Conservation (phyloP, 1,284 basidiomycete genomes). For the Heterobasidion occidentale region DNA sequence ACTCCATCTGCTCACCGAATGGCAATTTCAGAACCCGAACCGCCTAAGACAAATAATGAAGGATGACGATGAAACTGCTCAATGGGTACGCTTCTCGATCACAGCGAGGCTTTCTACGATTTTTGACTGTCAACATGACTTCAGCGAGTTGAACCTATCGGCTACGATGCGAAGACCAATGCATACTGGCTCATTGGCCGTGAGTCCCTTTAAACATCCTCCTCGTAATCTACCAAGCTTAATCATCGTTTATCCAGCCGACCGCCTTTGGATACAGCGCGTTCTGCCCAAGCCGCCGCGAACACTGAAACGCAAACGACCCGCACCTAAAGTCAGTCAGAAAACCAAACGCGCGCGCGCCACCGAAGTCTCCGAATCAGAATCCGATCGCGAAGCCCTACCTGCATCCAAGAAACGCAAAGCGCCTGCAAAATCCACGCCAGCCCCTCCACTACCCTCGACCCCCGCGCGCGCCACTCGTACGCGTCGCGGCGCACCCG, state of each 20-base stretch:
- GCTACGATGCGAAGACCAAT: constrained; percentile 75
- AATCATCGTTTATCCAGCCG: constrained; percentile 31
- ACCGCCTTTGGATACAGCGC: constrained; percentile 85
- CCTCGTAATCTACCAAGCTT: background rate
- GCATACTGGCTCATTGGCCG: constrained; percentile 87
- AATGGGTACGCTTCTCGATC: constrained; percentile 53
- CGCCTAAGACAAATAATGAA: constrained; percentile 66
- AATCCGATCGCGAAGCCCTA: constrained; percentile 11
- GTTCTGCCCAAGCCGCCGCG: constrained; percentile 44
- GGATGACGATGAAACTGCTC: constrained; percentile 64
- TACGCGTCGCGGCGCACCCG: constrained; percentile 8
- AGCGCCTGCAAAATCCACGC: background rate
- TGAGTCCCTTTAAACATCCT: constrained; percentile 22
- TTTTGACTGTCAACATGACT: background rate
- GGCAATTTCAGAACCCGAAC: constrained; percentile 73
- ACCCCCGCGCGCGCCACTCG: constrained; percentile 16
- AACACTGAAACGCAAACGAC: constrained; percentile 49
- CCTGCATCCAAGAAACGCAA: constrained; percentile 19
- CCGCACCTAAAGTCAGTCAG: constrained; percentile 10
- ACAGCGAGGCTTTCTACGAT: background rate
- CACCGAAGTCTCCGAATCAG: constrained; percentile 17
- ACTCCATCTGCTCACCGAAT: constrained; percentile 64
- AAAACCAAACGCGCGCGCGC: constrained; percentile 7
- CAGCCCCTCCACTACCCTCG: background rate
- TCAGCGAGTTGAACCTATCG: constrained; percentile 82